Conservation (phyloP, 805 yeast species). For the Ogataea henricii region DNA sequence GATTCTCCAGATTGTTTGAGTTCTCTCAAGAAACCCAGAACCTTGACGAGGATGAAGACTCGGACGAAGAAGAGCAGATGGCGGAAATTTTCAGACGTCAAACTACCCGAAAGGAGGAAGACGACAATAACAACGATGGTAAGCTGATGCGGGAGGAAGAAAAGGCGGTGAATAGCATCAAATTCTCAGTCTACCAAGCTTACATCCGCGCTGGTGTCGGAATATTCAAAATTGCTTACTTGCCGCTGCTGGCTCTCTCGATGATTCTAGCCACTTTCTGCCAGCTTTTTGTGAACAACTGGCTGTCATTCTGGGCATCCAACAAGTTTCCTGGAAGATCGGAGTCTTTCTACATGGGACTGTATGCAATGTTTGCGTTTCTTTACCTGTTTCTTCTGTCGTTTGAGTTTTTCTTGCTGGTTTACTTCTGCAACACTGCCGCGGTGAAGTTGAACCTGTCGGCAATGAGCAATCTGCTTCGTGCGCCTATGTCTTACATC, state of each 20-base stretch:
- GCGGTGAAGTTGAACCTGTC: constrained; percentile 56
- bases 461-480: constrained; percentile 63
- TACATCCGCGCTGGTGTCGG: constrained; percentile 63
- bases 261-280: constrained; percentile 47
- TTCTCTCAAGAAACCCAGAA: constrained; percentile 26
- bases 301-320: constrained; percentile 82
- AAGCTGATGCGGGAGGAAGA: constrained; percentile 35
- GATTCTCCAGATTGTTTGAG: constrained; percentile 54
- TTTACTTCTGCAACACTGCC: constrained; percentile 53
- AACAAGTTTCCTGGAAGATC: constrained; percentile 45
- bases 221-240: constrained; percentile 42
- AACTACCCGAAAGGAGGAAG: constrained; percentile 46
- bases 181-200: constrained; percentile 46
- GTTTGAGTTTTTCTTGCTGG: constrained; percentile 48
- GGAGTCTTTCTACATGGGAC: constrained; percentile 66
- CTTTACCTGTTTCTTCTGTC: constrained; percentile 48
- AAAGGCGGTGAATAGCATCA: constrained; percentile 40
- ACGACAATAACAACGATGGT: constrained; percentile 32
- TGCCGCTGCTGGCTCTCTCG: constrained; percentile 20
- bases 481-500: constrained; percentile 79
- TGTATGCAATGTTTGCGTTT: constrained; percentile 63
- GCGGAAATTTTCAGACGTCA: constrained; percentile 18
- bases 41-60: constrained; percentile 32
- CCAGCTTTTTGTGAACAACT: constrained; percentile 61
- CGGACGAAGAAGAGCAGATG: constrained; percentile 23